phyloP scores from a whole-genome alignment of 2,329 filamentous ascomycete genomes.

The Epichloe sibirici region DNA sequence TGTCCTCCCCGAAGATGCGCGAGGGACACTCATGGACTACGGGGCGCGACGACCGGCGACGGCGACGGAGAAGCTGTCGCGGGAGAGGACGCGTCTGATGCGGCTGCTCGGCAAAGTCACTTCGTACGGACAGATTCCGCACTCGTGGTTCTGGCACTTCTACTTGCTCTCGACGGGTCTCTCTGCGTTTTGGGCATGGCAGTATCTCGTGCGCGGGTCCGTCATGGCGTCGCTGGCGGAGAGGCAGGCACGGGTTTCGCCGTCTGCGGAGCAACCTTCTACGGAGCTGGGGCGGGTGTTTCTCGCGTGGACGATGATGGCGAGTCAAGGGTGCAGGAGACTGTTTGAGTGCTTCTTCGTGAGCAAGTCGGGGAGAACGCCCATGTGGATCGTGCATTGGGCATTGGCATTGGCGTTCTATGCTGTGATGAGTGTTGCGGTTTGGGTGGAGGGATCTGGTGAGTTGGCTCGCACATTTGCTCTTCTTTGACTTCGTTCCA shows the following conservation, averaged over 20 bases:
- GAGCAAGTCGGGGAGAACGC: conserved; percentile 48
- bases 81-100: not conserved
- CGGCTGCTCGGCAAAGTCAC: conserved; percentile 13
- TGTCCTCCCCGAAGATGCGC: conserved; percentile 30
- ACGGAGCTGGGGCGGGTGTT: conserved; percentile 51
- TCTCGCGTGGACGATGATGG: conserved; percentile 60
- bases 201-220: conserved; percentile 44
- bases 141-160: conserved; percentile 83
- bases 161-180: conserved; percentile 60
- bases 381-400: conserved; percentile 83
- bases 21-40: conserved; percentile 35
- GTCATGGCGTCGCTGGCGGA: conserved; percentile 36
- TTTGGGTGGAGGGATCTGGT: conserved; percentile 80
- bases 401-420: conserved; percentile 70
- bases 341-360: conserved; percentile 62
- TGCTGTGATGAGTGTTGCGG: conserved; percentile 53
- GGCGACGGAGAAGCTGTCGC: not conserved
- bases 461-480: conserved; percentile 17
- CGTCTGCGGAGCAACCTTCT: conserved; percentile 7
- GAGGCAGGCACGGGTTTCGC: conserved; percentile 18
- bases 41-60: conserved; percentile 29
- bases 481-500: not conserved
- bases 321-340: conserved; percentile 61
- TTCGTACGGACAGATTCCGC: conserved; percentile 51
- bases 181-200: conserved; percentile 62